Evolutionary conservation across 2,329 filamentous ascomycete genomes (phyloP), one percentile per base, ranked within the genome.

Genomic region (Fusarium sp.): DNA sequence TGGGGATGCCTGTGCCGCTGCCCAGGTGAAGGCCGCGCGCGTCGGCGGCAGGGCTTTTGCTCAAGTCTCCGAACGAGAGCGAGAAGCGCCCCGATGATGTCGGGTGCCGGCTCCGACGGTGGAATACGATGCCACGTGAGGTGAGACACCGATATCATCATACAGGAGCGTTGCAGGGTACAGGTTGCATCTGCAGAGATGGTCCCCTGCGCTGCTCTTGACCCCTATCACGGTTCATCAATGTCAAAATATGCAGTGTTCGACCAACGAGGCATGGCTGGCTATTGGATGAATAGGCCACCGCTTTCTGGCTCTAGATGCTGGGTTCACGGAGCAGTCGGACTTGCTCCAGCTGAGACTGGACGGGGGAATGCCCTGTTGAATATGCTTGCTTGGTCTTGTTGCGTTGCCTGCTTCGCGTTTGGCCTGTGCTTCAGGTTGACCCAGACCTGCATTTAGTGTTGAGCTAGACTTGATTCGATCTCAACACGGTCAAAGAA

Each of bases 381-480:
- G 63, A 65, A 67, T 54, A 58, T 68, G 57, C 59, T 31, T 65
- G 60, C 47, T 65, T 52, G 58, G 63, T 33, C 60, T 58, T 61
- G 60, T 58, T 65, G 67, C 61, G 31, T 50, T 64, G 63, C 50
- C 63, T 47, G 70, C 65, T 77, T 71, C 66, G 65, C 54, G 54
- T 70, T 65, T 68, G 66, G 67, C 63, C 61, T 69, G 65, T 73
- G 70, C 70, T 69, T 73, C 63, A 71, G 70, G 65, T 73, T 71
- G 62, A 61, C 45, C 65, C 65, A 60, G 65, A 66, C 67, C 40
- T 65, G 66, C 50, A 52, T 59, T 47, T 70, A 72, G 63, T 68
- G 52, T 61, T 65, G 61, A 58, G 61, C 45, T 66, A 68, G 64
- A 59, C 56, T 65, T 64, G 47, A 38, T 45, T 47, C 31, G 64